These are phyloP conservation scores for Citrus glauca DNA, from an alignment of 345 rosid genomes.

Conservation along the genomic window DNA sequence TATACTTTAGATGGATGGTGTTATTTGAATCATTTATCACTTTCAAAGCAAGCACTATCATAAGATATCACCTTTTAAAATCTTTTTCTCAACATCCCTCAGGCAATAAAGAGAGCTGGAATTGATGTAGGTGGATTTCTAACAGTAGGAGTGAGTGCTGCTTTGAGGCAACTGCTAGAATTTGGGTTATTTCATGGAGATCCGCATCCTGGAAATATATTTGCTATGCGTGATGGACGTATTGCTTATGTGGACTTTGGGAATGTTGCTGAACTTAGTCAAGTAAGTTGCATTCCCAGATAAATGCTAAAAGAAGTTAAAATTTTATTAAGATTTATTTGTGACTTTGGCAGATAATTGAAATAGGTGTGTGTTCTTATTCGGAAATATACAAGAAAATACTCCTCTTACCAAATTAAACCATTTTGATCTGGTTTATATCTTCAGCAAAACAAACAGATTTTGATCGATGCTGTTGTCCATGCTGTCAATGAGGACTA, in stretches of 20 bases:
- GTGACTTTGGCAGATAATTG: neutral
- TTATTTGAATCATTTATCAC: slow-evolving; percentile 1
- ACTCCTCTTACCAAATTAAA: neutral
- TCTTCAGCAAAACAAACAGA: slow-evolving; percentile 96
- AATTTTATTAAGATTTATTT: neutral
- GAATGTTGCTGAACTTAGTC: slow-evolving; percentile 96
- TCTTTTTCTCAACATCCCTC: slow-evolving; percentile 21
- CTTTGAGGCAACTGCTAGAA: slow-evolving; percentile 85
- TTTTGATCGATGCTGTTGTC: slow-evolving; percentile 94
- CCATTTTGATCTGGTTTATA: slow-evolving; percentile 10
- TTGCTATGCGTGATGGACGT: slow-evolving; percentile 97
- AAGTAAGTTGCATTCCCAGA: slow-evolving; percentile 43
- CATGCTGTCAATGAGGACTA: slow-evolving; percentile 99
- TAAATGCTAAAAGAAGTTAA: neutral
- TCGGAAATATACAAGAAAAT: neutral
- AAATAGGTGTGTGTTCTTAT: neutral
- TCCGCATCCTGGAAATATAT: slow-evolving; percentile 99
- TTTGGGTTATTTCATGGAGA: slow-evolving; percentile 97
- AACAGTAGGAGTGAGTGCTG: slow-evolving; percentile 98
- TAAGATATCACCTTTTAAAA: slow-evolving; percentile 4
- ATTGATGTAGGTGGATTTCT: slow-evolving; percentile 84
- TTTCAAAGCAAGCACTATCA: slow-evolving; percentile 14
- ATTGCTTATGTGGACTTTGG: slow-evolving; percentile 99
- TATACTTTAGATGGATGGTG: slow-evolving; percentile 3
- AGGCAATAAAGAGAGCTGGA: slow-evolving; percentile 93